These are phyloP conservation scores for Melanopsichium pennsylvanicum DNA, from an alignment of 1,284 basidiomycete genomes.

Conservation along the genomic window DNA sequence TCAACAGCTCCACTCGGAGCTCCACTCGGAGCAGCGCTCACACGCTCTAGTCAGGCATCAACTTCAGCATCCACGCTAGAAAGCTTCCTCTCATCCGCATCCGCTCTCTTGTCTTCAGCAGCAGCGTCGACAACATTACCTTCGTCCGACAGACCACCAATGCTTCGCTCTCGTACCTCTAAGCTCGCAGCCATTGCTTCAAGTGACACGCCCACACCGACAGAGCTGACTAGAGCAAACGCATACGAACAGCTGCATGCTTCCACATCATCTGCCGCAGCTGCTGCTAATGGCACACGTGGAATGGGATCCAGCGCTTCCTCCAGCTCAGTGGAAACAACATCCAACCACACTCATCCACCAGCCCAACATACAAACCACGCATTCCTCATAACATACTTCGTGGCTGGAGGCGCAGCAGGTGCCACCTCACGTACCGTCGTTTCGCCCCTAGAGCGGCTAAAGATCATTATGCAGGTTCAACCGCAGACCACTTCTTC, in stretches of 20 bases:
- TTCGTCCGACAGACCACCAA: conserved; percentile 16
- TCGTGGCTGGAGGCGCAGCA: conserved; percentile 75
- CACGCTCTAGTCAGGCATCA: conserved; percentile 37
- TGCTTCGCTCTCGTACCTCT: conserved; percentile 8
- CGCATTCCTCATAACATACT: conserved; percentile 63
- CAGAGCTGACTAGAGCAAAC: conserved; percentile 21
- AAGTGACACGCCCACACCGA: conserved; percentile 8
- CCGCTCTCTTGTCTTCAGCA: conserved; percentile 12
- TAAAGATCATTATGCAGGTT: conserved; percentile 88
- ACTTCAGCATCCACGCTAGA: conserved; percentile 42
- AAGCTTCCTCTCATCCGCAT: conserved; percentile 23
- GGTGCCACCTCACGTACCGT: conserved; percentile 80
- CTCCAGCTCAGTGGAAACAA: too few relatives aligned
- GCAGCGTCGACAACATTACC: neutral
- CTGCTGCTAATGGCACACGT: neutral
- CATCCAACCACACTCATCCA: neutral
- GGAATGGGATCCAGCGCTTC: neutral
- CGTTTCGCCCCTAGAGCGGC: conserved; percentile 85
- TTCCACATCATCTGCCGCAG: neutral
- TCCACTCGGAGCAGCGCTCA: conserved; percentile 11
- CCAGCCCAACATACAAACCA: conserved; percentile 10
- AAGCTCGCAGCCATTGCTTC: neutral
- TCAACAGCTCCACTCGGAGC: conserved; percentile 1
- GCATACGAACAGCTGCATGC: conserved; percentile 21
- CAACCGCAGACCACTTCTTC: conserved; percentile 47